Evolutionary conservation across 768 basidiomycete genomes (phyloP).

Genomic region (Lentinula boryana): DNA sequence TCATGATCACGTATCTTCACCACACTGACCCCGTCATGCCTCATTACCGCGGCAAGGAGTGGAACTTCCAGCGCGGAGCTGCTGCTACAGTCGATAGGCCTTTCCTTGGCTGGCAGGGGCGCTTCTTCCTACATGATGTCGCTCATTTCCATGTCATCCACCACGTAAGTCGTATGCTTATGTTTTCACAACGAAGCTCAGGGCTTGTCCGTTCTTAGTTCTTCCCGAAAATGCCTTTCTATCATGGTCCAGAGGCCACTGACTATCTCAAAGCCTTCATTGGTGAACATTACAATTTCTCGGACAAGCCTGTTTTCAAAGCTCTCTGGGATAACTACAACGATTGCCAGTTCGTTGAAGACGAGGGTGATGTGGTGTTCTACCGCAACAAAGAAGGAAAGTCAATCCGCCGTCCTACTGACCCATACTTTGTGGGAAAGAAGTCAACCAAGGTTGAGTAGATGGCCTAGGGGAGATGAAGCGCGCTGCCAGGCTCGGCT

Average conservation of each 20-base stretch:
- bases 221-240: conserved; percentile 59
- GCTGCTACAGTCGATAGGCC: conserved; percentile 53
- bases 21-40: conserved; percentile 57
- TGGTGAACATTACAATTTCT: conserved; percentile 42
- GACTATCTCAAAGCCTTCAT: conserved; percentile 42
- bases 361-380: conserved; percentile 43
- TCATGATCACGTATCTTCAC: conserved; percentile 50
- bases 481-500: neutral
- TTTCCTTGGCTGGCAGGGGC: conserved; percentile 58
- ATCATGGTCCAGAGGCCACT: conserved; percentile 48
- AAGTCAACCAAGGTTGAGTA: neutral
- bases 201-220: conserved; percentile 25
- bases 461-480: neutral
- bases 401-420: conserved; percentile 28
- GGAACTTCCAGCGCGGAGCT: conserved; percentile 60
- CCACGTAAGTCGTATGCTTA: conserved; percentile 31
- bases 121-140: conserved; percentile 64
- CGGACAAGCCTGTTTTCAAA: conserved; percentile 32
- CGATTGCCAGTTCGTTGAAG: conserved; percentile 52
- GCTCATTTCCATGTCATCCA: conserved; percentile 62
- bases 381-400: conserved; percentile 38
- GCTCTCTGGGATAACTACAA: conserved; percentile 53
- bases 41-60: conserved; percentile 50
- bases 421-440: conserved; percentile 10
- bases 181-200: neutral